phyloP scores from a whole-genome alignment of 768 basidiomycete species.

The Boletus eberwhitei region DNA sequence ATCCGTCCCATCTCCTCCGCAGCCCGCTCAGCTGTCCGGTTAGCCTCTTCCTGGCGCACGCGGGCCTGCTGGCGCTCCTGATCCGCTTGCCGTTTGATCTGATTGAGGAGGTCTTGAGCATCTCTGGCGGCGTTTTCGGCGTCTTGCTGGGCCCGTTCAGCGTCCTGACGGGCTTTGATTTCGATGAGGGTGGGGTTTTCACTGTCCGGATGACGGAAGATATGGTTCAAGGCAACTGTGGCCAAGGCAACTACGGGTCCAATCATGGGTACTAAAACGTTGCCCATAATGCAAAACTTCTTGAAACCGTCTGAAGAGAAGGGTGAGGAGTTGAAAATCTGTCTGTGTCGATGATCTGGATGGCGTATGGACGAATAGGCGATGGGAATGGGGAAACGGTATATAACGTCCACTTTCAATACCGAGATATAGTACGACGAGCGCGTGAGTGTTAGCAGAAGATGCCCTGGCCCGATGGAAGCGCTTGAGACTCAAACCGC shows the following conservation, averaged over 20 bases:
- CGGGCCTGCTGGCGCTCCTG: constrained; percentile 7
- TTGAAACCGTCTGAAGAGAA: neutral
- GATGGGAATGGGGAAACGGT: neutral
- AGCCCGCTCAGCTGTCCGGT: constrained; percentile 3
- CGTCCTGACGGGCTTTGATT: constrained; percentile 2
- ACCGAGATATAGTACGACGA: neutral
- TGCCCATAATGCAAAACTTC: neutral
- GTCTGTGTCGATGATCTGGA: too few species aligned
- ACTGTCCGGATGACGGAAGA: constrained; percentile 1
- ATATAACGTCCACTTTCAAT: neutral
- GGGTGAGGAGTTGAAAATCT: too few species aligned
- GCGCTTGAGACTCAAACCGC: neutral
- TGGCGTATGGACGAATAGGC: too few species aligned
- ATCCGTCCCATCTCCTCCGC: constrained; percentile 3
- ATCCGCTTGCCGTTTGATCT: neutral
- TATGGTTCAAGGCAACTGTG: neutral
- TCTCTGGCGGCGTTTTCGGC: constrained; percentile 4
- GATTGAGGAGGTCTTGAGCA: neutral
- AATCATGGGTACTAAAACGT: neutral
- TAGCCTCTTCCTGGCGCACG: constrained; percentile 4
- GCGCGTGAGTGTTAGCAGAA: neutral
- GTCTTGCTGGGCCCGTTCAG: constrained; percentile 1
- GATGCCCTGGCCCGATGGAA: neutral
- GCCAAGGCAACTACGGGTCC: neutral
- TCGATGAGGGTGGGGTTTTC: constrained; percentile 11